phyloP scores from a whole-genome alignment of 495 filamentous ascomycete species.

The Jackrogersella minutella region DNA sequence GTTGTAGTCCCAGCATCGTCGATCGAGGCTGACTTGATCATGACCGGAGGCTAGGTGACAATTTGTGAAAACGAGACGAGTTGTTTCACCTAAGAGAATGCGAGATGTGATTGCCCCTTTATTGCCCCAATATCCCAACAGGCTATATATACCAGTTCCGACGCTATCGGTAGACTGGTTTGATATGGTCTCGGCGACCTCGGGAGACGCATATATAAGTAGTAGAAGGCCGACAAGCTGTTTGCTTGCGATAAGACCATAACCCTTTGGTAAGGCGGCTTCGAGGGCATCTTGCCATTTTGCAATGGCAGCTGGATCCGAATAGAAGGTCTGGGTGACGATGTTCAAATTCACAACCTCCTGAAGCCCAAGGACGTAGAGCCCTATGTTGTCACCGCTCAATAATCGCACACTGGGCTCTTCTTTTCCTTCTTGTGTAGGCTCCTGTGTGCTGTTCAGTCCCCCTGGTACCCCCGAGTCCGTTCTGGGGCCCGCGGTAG shows the following conservation, averaged over 20 bases:
- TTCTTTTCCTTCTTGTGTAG: slow-evolving; percentile 45
- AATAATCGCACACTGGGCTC: slow-evolving; percentile 45
- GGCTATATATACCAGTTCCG: slow-evolving; percentile 70
- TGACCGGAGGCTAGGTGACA: slow-evolving; percentile 87
- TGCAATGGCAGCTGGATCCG: slow-evolving; percentile 70
- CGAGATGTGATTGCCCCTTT: slow-evolving; percentile 89
- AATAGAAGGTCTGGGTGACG: slow-evolving; percentile 67
- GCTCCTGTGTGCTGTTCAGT: slow-evolving; percentile 13
- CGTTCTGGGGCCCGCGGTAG: slow-evolving; percentile 45
- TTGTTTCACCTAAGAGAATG: slow-evolving; percentile 88
- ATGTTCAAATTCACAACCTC: slow-evolving; percentile 89
- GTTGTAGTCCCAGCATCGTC: slow-evolving; percentile 87
- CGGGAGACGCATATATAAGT: slow-evolving; percentile 84
- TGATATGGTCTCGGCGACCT: slow-evolving; percentile 72
- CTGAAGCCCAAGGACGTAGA: slow-evolving; percentile 91
- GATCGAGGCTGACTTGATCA: slow-evolving; percentile 77
- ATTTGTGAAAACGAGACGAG: slow-evolving; percentile 87
- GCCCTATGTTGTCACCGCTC: slow-evolving; percentile 71
- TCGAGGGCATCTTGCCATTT: slow-evolving; percentile 81
- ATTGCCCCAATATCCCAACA: slow-evolving; percentile 94
- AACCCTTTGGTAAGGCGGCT: slow-evolving; percentile 76
- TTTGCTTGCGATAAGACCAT: slow-evolving; percentile 76
- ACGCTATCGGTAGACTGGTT: slow-evolving; percentile 80
- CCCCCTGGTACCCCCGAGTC: slow-evolving; percentile 54
- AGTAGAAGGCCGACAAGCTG: slow-evolving; percentile 87